These are phyloP conservation scores for Hypocreales sp. DNA, from an alignment of 2,329 filamentous ascomycete species.

Conservation along the genomic window DNA sequence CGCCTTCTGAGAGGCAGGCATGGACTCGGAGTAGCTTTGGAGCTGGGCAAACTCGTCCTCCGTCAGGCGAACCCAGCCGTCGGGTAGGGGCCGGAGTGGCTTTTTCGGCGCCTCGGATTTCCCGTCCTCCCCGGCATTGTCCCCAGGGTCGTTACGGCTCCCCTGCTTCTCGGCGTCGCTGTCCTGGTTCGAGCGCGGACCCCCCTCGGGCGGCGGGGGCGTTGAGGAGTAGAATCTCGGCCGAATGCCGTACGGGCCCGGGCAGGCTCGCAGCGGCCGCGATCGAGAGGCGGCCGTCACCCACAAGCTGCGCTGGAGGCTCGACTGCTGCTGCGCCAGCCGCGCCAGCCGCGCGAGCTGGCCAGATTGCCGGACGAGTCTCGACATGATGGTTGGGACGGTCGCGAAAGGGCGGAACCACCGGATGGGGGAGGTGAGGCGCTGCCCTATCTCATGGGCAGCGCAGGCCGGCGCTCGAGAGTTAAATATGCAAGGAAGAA, in stretches of 20 bases:
- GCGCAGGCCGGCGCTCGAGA: slow-evolving; percentile 8
- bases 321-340: slow-evolving; percentile 35
- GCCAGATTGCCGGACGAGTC: slow-evolving; percentile 49
- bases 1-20: too few relatives aligned
- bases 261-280: slow-evolving; percentile 17
- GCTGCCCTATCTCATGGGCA: slow-evolving; percentile 18
- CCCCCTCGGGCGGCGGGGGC: slow-evolving; percentile 21
- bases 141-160: slow-evolving; percentile 7
- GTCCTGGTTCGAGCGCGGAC: too few relatives aligned
- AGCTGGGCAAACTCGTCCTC: too few relatives aligned
- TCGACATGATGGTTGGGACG: slow-evolving; percentile 38
- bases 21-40: too few relatives aligned
- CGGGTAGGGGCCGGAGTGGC: slow-evolving; percentile 19
- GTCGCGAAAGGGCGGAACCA: slow-evolving; percentile 17
- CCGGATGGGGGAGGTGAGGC: slow-evolving; percentile 12
- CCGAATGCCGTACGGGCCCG: slow-evolving; percentile 18
- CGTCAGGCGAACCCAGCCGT: slow-evolving; percentile 30
- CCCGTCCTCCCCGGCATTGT: slow-evolving; percentile 5
- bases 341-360: slow-evolving; percentile 48
- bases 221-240: slow-evolving; percentile 22
- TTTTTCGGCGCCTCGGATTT: slow-evolving; percentile 11
- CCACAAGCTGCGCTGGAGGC: slow-evolving; percentile 29
- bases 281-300: slow-evolving; percentile 14
- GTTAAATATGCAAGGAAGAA: slow-evolving; percentile 3
- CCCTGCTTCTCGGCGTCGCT: slow-evolving; percentile 3